These are phyloP conservation scores for Quercus alba DNA, from an alignment of 306 rosid genomes.

Conservation along the genomic window DNA sequence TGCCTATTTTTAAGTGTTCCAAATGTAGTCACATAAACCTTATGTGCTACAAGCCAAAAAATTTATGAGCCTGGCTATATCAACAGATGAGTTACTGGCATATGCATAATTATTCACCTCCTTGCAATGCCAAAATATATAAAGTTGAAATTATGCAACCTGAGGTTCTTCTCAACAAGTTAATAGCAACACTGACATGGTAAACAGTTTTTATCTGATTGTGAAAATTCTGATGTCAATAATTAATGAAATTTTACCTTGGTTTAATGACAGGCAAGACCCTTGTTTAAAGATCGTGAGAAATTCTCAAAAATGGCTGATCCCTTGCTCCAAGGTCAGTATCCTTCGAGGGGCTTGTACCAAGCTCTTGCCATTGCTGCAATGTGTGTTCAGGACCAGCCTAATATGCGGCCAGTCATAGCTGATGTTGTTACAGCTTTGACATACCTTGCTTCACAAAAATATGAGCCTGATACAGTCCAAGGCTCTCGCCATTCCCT, in stretches of 20 bases:
- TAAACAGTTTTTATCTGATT: not conserved
- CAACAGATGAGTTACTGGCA: not conserved
- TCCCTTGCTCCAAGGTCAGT: constrained; percentile 83
- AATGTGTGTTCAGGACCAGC: constrained; percentile 93
- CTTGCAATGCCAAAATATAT: not conserved
- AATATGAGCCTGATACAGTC: constrained; percentile 46
- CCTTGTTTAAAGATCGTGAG: constrained; percentile 63
- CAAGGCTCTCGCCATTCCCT: constrained; percentile 58
- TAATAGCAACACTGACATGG: not conserved
- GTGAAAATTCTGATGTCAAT: not conserved
- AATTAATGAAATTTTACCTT: not conserved
- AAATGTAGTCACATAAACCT: not conserved
- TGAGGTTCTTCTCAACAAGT: not conserved
- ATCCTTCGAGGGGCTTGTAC: constrained; percentile 76
- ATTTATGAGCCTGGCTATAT: not conserved
- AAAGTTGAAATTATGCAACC: not conserved
- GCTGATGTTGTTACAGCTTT: constrained; percentile 95
- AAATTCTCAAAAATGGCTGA: constrained; percentile 75
- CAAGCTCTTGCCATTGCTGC: constrained; percentile 90
- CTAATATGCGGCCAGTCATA: constrained; percentile 77
- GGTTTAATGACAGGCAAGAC: constrained; percentile 66
- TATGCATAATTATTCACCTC: not conserved
- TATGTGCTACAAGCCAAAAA: not conserved
- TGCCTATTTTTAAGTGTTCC: not conserved
- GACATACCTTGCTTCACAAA: constrained; percentile 80